phyloP scores from a whole-genome alignment of 1,139 yeast species.

The Meyerozyma smithsonii region DNA sequence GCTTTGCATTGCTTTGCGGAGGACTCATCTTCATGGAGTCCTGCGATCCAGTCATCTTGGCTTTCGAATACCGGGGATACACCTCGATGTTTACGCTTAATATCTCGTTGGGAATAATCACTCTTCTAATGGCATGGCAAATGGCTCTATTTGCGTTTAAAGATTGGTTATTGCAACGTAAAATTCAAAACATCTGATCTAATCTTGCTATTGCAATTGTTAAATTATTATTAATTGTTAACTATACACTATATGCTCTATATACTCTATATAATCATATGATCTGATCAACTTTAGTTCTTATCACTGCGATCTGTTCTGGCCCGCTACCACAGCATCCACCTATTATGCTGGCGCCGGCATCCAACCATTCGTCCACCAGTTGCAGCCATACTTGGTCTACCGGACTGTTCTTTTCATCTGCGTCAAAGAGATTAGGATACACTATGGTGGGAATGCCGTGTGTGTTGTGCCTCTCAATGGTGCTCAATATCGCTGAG shows the following conservation, averaged over 20 bases:
- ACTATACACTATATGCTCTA: neutral
- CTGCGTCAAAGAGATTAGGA: conserved; percentile 53
- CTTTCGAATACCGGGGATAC: conserved; percentile 79
- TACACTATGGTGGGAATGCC: conserved; percentile 35
- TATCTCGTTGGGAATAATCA: conserved; percentile 71
- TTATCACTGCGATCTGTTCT: conserved; percentile 28
- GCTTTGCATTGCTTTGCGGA: conserved; percentile 79
- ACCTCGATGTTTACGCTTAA: conserved; percentile 90
- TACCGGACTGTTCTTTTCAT: conserved; percentile 24
- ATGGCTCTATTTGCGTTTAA: conserved; percentile 67
- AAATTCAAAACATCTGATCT: neutral
- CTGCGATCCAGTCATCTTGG: conserved; percentile 77
- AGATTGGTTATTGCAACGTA: conserved; percentile 35
- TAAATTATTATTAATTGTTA: neutral
- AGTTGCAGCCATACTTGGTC: conserved; percentile 25
- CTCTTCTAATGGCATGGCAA: conserved; percentile 88
- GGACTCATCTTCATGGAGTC: conserved; percentile 91
- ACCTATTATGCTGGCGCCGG: conserved; percentile 39
- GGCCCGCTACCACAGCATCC: conserved; percentile 60
- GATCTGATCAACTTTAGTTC: conserved; percentile 8
- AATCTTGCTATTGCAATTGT: neutral
- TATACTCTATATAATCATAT: neutral
- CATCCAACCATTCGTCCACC: conserved; percentile 27
- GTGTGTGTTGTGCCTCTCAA: conserved; percentile 11
- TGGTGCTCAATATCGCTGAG: conserved; percentile 14